Base-by-base conservation (phyloP, 1,284 basidiomycete genomes). In the Abortiporus biennis region DNA sequence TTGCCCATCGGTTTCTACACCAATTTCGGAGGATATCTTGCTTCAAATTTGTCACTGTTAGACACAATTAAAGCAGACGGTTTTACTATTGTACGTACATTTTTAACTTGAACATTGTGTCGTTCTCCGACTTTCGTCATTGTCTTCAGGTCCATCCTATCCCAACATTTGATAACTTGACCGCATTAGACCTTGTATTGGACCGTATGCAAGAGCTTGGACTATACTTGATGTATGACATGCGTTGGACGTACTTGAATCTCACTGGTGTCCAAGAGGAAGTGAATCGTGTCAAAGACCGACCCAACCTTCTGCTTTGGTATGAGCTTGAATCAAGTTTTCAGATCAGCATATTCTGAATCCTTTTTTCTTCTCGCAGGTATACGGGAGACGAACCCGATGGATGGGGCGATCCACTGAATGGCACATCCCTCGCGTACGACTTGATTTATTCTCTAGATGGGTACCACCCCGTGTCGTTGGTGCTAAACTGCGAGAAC, bases 381-480 rank as follows among this genome's bases (percentile, higher is more conserved):
- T 89, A 86, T 61, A 86, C 83, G 6, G 82, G 68, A 0, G 83
- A 87, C 48, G 84, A 87, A 54, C 82, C 82, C 0, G 85, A 88
- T 51, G 85, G 85, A 27, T 70, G 74, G 1, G 71, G 69, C 17
- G 82, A 85, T 47, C 80, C 82, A 9, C 63, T 81, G 23, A 71
- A 78, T 48, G 80, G 80, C 1, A 80, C 84, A 0, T 51, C 62
- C 1, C 60, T 58, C 27, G 61, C 82, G 0, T 79, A 79, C 42
- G 74, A 80, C 48, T 63, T 79, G n/a, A 85, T 89, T 50, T 75
- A 77, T 44, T 67, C 69, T 2, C 62, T 85, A 9, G 85, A 88
- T 36, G 76, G 76, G 2, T 88, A 87, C 53, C 85, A 86, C 52
- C 85, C 84, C 0, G 76, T 86, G 25, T 84, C 82, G 1, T 67